Evolutionary conservation across 2,329 filamentous ascomycete genomes (phyloP).

Genomic region (Sporothrix humicola): DNA sequence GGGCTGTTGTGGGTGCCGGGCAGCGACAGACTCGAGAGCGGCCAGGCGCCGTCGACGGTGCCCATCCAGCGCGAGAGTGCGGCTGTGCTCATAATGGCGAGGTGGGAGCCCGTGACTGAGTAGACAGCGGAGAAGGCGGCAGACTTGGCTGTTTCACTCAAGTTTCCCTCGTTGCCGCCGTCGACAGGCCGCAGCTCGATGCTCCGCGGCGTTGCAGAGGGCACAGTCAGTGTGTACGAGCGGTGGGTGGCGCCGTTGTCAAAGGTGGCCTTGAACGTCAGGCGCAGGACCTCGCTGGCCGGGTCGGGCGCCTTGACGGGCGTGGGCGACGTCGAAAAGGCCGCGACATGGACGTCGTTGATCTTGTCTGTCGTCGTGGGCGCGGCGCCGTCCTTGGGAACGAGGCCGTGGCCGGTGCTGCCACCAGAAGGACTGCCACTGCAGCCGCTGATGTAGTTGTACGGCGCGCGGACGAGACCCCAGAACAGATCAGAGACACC

Average conservation of each 20-base stretch:
- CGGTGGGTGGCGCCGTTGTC: constrained; percentile 46
- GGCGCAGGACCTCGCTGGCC: constrained; percentile 69
- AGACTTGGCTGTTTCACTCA: constrained; percentile 40
- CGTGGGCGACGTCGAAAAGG: constrained; percentile 70
- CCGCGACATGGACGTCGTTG: constrained; percentile 62
- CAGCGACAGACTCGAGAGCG: constrained; percentile 82
- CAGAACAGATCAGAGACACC: constrained; percentile 53
- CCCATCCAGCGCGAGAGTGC: constrained; percentile 81
- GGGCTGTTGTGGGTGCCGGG: constrained; percentile 96
- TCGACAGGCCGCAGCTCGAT: constrained; percentile 64
- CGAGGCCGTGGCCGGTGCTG: constrained; percentile 37
- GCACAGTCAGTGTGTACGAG: constrained; percentile 73
- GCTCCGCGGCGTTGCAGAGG: constrained; percentile 65
- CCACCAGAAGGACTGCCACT: constrained; percentile 5
- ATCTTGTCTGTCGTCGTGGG: constrained; percentile 60
- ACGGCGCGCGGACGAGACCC: constrained; percentile 27
- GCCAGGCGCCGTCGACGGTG: constrained; percentile 70
- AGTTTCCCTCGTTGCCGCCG: constrained; percentile 40
- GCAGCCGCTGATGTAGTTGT: constrained; percentile 40
- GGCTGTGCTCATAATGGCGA: constrained; percentile 73
- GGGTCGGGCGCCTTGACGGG: constrained; percentile 65
- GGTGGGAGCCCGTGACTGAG: constrained; percentile 59
- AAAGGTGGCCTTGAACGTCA: constrained; percentile 67
- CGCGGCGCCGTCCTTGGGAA: constrained; percentile 26
- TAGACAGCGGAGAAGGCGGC: constrained; percentile 71